Conservation (phyloP, 106 monocot species). For the Acorus calamus region DNA sequence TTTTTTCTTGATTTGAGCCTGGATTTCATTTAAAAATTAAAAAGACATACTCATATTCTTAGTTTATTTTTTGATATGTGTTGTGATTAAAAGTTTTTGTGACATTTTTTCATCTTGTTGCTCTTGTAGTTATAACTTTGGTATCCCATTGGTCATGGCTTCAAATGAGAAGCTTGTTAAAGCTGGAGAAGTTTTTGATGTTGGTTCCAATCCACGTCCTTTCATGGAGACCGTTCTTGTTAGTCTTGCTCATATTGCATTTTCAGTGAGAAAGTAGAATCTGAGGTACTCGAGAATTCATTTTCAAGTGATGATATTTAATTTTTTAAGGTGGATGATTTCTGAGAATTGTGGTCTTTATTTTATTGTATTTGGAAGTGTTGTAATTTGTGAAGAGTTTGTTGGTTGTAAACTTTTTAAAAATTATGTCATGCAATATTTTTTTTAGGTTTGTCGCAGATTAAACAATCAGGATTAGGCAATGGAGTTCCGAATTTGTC, state of each 20-base stretch:
- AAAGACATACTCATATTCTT: too few relatives aligned
- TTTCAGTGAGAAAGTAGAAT: slow-evolving; percentile 69
- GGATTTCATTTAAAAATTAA: too few relatives aligned
- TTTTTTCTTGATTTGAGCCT: too few relatives aligned
- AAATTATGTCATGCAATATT: background rate
- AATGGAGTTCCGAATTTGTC: too few relatives aligned
- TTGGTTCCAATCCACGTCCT: slow-evolving; percentile 22
- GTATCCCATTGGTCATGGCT: slow-evolving; percentile 52
- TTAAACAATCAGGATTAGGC: too few relatives aligned
- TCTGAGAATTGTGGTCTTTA: too few relatives aligned
- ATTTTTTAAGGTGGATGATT: background rate
- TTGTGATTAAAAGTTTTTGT: background rate
- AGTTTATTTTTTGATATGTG: too few relatives aligned
- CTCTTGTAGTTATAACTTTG: slow-evolving; percentile 61
- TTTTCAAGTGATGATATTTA: background rate
- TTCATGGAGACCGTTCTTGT: slow-evolving; percentile 60
- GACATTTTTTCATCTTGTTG: background rate
- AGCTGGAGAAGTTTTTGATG: slow-evolving; percentile 45
- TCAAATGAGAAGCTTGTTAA: slow-evolving; percentile 53
- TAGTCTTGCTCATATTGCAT: slow-evolving; percentile 69
- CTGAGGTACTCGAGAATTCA: slow-evolving; percentile 39
- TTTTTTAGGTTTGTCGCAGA: background rate
- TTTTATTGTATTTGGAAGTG: too few relatives aligned
- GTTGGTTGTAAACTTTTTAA: background rate
- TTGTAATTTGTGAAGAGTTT: background rate